Conservation (phyloP, 345 rosid species). For the Boechera divaricarpa region DNA sequence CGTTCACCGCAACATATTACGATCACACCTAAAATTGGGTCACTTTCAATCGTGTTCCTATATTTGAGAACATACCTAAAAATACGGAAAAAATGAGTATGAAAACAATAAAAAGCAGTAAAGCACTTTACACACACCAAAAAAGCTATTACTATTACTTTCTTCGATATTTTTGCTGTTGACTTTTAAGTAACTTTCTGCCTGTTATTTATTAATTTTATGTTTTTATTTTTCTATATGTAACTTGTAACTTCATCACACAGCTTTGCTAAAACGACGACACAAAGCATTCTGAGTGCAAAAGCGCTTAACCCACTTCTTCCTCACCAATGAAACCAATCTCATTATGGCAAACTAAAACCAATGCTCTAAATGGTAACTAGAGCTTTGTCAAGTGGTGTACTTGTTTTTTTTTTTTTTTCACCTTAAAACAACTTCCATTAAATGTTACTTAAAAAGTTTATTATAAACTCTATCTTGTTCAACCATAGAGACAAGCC, state of each 20-base stretch:
- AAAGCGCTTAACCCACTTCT: slow-evolving; percentile 35
- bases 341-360: slow-evolving; percentile 29
- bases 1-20: slow-evolving; percentile 11
- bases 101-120: slow-evolving; percentile 13
- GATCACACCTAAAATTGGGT: slow-evolving; percentile 16
- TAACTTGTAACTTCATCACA: slow-evolving; percentile 1
- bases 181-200: slow-evolving; percentile 28
- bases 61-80: slow-evolving; percentile 17
- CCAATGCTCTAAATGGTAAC: slow-evolving; percentile 13
- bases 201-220: slow-evolving; percentile 1
- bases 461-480: too few relatives aligned
- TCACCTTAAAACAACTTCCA: too few relatives aligned
- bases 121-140: slow-evolving; percentile 29
- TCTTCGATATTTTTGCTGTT: slow-evolving; percentile 1
- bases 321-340: neutral
- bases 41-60: slow-evolving; percentile 10
- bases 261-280: slow-evolving; percentile 8
- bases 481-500: too few relatives aligned
- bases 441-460: too few relatives aligned
- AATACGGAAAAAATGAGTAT: slow-evolving; percentile 1
- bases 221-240: neutral
- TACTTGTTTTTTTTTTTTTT: neutral
- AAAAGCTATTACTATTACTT: neutral
- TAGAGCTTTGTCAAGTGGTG: slow-evolving; percentile 10
- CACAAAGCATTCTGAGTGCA: slow-evolving; percentile 29